A percentile compares a stretch with the other conserved stretches of the same genome.
These are phyloP conservation scores for Insectozyma bohioensis DNA, from an alignment of 1,139 yeast genomes.

Conservation along the genomic window DNA sequence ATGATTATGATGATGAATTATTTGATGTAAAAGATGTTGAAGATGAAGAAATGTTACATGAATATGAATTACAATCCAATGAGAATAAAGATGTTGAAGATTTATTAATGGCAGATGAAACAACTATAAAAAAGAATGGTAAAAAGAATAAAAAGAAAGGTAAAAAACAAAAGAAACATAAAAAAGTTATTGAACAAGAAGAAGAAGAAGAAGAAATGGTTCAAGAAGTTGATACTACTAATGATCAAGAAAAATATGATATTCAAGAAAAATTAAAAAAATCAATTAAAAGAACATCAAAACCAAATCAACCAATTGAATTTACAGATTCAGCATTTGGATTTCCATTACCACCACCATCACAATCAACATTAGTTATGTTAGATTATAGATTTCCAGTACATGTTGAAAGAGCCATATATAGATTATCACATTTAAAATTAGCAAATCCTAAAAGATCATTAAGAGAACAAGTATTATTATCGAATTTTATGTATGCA, in stretches of 20 bases:
- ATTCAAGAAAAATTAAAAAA: conserved; percentile 48
- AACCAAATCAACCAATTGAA: conserved; percentile 68
- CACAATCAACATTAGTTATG: conserved; percentile 74
- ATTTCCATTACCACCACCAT: conserved; percentile 79
- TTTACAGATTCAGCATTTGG: conserved; percentile 85
- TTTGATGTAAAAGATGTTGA: conserved; percentile 7
- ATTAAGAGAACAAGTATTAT: conserved; percentile 82
- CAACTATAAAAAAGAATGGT: conserved; percentile 2
- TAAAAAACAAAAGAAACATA: conserved; percentile 2
- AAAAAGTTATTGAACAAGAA: not conserved
- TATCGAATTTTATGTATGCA: conserved; percentile 97
- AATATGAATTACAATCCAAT: too few relatives aligned
- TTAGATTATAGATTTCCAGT: conserved; percentile 85
- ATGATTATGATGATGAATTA: not conserved
- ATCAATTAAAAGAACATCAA: conserved; percentile 43
- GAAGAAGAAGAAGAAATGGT: conserved; percentile 6
- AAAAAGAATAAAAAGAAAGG: conserved; percentile 11
- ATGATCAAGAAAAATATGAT: conserved; percentile 37
- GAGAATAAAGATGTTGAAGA: conserved; percentile 11
- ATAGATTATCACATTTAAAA: conserved; percentile 86
- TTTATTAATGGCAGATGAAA: not conserved
- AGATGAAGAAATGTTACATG: too few relatives aligned
- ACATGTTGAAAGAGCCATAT: conserved; percentile 94
- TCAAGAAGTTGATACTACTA: conserved; percentile 11
- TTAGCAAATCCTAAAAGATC: conserved; percentile 93